Evolutionary conservation across 495 filamentous ascomycete species (phyloP).

Genomic region (Echria macrotheca): DNA sequence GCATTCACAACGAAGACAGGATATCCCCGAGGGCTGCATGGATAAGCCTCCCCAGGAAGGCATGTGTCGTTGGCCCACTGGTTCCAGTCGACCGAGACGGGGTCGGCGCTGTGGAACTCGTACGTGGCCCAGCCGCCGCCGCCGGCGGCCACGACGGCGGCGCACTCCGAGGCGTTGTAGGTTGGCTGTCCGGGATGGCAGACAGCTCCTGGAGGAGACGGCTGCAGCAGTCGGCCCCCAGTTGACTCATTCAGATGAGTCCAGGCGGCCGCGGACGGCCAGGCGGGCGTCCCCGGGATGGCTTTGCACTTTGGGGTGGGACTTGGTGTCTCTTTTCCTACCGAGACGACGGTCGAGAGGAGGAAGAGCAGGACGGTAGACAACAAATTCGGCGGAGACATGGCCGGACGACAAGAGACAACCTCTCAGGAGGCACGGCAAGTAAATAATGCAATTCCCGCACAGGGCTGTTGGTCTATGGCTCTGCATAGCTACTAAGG

Average conservation of each 20-base stretch:
- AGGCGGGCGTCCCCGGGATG: conserved; percentile 26
- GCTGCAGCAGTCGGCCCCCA: conserved; percentile 47
- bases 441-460: too few relatives aligned
- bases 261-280: conserved; percentile 31
- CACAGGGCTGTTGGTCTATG: too few relatives aligned
- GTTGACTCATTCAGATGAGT: conserved; percentile 29
- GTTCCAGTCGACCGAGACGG: conserved; percentile 37
- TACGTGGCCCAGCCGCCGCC: conserved; percentile 29
- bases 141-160: conserved; percentile 24
- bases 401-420: too few relatives aligned
- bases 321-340: neutral
- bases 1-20: conserved; percentile 46
- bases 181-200: conserved; percentile 45
- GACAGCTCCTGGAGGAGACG: conserved; percentile 47
- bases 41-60: conserved; percentile 31
- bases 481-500: too few relatives aligned
- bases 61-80: conserved; percentile 42
- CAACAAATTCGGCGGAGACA: too few relatives aligned
- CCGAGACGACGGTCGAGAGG: neutral
- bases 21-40: conserved; percentile 40
- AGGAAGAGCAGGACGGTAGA: too few relatives aligned
- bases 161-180: conserved; percentile 32
- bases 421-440: too few relatives aligned
- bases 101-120: conserved; percentile 33
- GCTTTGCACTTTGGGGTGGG: too few relatives aligned